Evolutionary conservation across 1,284 basidiomycete genomes (phyloP), one percentile per base, ranked within the genome.

Genomic region (Leccinum subfulvum): DNA sequence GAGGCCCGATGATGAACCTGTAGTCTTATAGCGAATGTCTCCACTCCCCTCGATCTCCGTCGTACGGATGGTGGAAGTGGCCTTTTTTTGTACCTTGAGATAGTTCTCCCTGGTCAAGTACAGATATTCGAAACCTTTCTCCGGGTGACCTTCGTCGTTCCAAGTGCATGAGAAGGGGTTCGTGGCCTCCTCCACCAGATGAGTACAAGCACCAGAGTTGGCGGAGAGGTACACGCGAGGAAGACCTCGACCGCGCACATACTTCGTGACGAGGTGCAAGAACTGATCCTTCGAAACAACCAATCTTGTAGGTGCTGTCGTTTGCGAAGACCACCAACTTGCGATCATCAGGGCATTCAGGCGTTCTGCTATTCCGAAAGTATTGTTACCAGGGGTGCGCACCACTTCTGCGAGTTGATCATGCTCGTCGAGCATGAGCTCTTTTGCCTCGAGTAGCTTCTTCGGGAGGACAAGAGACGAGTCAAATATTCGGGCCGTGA

Each of bases 281-380:
- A 92, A 98, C 65, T 94, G 90, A 79, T 99, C 97, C 78, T 99
- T 97, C 97, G 75, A 99, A 99, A 11, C 97, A 98, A 67, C 97
- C 97, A 66, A 98, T 98, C 81, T 95, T 97, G 84, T 88, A 97
- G 21, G 97, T 99, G 78, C 99, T 98, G 73, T 99, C 97, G 80
- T 99, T 99, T 62, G 97, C 95, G 67, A 99, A 88, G 62, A 96
- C 90, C 10, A 99, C 90, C 1, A 91, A 86, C 66, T 86, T 88
- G 69, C 97, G 93, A 41, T 97, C 97, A 53, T 86, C 79, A 58
- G 94, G 94, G 79, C 87, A 98, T 79, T 99, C 97, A 10, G 97
- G 97, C 1, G 97, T 99, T 71, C 85, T 83, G 69, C 33, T 35
- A 35, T 99, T 74, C 97, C 97, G 73, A 94, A 94, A 39, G 84